These are phyloP conservation scores for Populus euphratica DNA, from an alignment of 345 rosid genomes.

Conservation along the genomic window DNA sequence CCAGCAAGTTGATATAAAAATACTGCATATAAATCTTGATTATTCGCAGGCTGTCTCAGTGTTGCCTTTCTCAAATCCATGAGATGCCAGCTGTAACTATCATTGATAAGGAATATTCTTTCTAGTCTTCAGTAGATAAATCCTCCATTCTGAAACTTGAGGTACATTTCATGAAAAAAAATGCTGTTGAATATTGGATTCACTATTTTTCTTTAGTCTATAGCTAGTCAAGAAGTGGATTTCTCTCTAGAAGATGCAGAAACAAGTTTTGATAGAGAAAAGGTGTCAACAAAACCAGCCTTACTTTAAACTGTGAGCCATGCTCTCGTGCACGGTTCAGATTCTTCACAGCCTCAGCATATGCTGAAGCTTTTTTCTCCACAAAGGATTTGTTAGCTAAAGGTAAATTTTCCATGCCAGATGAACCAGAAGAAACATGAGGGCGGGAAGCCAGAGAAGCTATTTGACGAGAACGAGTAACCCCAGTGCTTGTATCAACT, in stretches of 20 bases:
- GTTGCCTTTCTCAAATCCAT: not conserved
- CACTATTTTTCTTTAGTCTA: not conserved
- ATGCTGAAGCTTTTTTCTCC: conserved; percentile 76
- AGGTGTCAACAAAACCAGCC: conserved; percentile 16
- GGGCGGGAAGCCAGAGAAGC: conserved; percentile 57
- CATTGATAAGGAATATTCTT: not conserved
- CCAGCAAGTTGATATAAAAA: not conserved
- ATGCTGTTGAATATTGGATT: not conserved
- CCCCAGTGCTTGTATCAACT: conserved; percentile 38
- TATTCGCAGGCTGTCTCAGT: not conserved
- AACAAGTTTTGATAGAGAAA: not conserved
- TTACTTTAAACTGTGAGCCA: conserved; percentile 75
- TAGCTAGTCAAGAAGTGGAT: not conserved
- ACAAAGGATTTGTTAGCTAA: conserved; percentile 53
- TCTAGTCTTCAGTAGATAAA: not conserved
- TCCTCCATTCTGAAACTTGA: not conserved
- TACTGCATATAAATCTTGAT: not conserved
- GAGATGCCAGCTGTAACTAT: not conserved
- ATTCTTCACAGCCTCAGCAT: conserved; percentile 76
- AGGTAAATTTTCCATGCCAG: conserved; percentile 61
- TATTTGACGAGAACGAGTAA: conserved; percentile 50
- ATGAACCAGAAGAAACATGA: conserved; percentile 49
- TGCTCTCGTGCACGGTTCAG: conserved; percentile 76
- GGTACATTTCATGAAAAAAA: not conserved
- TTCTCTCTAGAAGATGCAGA: not conserved